Conservation (phyloP, 1,284 basidiomycete genomes). For the Neotropicomus parvogracilis region DNA sequence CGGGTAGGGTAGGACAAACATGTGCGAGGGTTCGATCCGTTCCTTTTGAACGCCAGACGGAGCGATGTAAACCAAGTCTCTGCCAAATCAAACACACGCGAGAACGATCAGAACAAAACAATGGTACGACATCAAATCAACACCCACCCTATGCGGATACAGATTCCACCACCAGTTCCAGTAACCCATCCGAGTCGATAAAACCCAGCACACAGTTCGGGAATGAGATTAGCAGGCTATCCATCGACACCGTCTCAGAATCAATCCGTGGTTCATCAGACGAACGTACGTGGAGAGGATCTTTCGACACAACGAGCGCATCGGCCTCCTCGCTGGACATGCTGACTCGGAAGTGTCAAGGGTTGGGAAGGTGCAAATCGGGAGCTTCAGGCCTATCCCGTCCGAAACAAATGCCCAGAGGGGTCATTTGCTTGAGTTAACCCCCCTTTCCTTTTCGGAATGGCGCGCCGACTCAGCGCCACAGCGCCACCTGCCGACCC, state of each 20-base stretch:
- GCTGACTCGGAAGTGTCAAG: neutral
- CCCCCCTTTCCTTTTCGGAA: neutral
- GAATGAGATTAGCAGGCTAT: slow-evolving; percentile 81
- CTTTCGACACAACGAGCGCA: slow-evolving; percentile 29
- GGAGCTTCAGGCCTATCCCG: too few species aligned
- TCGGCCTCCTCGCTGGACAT: slow-evolving; percentile 23
- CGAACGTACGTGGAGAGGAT: slow-evolving; percentile 49
- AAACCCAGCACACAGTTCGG: slow-evolving; percentile 65
- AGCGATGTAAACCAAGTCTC: slow-evolving; percentile 79
- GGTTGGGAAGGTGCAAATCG: neutral
- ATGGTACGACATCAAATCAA: neutral
- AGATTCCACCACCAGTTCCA: slow-evolving; percentile 64
- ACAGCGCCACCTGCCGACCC: too few species aligned
- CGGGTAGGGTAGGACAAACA: slow-evolving; percentile 82
- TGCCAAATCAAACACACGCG: slow-evolving; percentile 27
- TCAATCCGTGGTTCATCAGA: neutral
- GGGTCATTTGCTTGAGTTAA: too few species aligned
- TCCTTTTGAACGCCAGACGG: slow-evolving; percentile 89
- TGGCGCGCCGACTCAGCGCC: too few species aligned
- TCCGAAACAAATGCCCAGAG: too few species aligned
- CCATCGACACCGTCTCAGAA: neutral
- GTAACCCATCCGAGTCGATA: slow-evolving; percentile 65
- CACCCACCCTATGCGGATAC: slow-evolving; percentile 65
- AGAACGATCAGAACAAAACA: neutral
- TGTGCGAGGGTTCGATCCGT: slow-evolving; percentile 72